A percentile compares a stretch with the other conserved stretches of the same genome.
Evolutionary conservation across 208 protist species (phyloP).

Genomic region (Hexamita inflata): DNA sequence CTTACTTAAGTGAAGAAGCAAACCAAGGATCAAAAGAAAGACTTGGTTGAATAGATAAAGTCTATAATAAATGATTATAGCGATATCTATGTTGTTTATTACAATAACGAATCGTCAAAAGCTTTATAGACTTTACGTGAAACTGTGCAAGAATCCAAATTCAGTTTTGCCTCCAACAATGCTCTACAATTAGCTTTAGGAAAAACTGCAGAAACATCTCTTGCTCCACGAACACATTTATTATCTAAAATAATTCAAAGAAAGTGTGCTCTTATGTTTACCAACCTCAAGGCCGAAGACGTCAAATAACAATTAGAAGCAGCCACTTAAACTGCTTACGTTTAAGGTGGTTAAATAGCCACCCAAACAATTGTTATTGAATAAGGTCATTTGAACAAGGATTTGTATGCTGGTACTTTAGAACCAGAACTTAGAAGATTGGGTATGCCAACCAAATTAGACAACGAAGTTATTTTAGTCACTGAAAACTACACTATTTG

Average conservation of each 20-base stretch:
- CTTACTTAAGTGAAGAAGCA: constrained; percentile 13
- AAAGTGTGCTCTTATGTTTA: neutral
- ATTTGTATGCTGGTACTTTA: neutral
- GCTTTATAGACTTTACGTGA: neutral
- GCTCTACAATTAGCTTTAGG: neutral
- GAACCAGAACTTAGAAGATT: constrained; percentile 11
- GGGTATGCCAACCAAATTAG: neutral
- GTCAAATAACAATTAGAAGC: neutral
- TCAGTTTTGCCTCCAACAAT: neutral
- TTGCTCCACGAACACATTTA: neutral
- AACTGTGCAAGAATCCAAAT: neutral
- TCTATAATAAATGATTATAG: neutral
- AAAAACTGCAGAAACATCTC: neutral
- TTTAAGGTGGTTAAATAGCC: neutral
- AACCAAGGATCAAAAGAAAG: neutral
- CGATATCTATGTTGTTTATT: neutral
- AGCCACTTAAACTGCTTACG: neutral
- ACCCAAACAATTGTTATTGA: constrained; percentile 9
- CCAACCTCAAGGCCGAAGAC: neutral
- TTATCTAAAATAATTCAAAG: neutral
- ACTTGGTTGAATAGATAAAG: neutral
- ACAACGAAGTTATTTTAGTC: constrained; percentile 1
- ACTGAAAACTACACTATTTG: neutral
- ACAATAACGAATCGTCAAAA: neutral
- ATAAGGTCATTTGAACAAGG: neutral